Evolutionary conservation across 768 basidiomycete species (phyloP).

Genomic region (Hysterangium stoloniferum): DNA sequence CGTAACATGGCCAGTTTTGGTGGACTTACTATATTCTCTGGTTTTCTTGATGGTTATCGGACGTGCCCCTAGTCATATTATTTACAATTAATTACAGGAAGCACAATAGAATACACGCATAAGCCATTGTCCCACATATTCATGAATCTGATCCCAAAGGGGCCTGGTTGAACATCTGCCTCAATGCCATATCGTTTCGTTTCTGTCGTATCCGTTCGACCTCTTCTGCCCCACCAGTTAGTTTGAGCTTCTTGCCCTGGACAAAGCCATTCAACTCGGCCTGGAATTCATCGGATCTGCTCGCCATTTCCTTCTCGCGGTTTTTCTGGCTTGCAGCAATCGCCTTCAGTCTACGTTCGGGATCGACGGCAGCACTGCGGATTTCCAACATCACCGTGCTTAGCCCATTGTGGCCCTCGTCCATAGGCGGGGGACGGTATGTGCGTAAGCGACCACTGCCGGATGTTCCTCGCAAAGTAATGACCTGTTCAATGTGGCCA

Average conservation of each 20-base stretch:
- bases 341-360: conserved; percentile 79
- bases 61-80: too few species aligned
- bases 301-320: conserved; percentile 67
- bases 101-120: too few species aligned
- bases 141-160: too few species aligned
- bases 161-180: conserved; percentile 67
- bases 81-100: too few species aligned
- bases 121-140: too few species aligned
- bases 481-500: conserved; percentile 86
- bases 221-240: conserved; percentile 95
- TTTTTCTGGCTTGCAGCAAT: conserved; percentile 84
- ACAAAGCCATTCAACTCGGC: conserved; percentile 84
- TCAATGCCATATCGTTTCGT: conserved; percentile 76
- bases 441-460: conserved; percentile 29
- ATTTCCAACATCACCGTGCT: conserved; percentile 89
- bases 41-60: too few species aligned
- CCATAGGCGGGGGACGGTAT: conserved; percentile 53
- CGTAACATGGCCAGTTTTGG: too few species aligned
- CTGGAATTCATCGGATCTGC: conserved; percentile 74
- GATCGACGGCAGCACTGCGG: conserved; percentile 71
- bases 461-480: conserved; percentile 51
- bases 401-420: conserved; percentile 60
- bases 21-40: too few species aligned
- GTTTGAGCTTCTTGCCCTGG: conserved; percentile 76
- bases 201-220: conserved; percentile 80